Evolutionary conservation across 257 asterid genomes (phyloP), one percentile per base, ranked within the genome.

Genomic region (Agastache rugosa): DNA sequence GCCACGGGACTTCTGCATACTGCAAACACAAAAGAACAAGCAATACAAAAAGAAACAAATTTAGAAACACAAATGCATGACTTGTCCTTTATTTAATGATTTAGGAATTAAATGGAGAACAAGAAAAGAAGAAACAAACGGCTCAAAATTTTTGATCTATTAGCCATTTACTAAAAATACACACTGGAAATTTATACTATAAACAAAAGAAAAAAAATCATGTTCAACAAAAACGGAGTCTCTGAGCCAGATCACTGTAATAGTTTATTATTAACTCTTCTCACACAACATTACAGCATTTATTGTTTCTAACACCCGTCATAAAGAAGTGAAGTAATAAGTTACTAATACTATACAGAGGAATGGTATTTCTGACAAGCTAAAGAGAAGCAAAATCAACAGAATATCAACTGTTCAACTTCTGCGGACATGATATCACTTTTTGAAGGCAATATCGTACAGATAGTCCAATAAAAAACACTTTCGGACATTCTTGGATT

Each of bases 1-100:
- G 98, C 97, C 98, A 93, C 2, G 97, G 97, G 69, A 88, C 91
- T 71, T 88, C 82, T n/a, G 96, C 91, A 44, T 79, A 69, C 97
- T 93, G 89, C 78, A 78, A 69, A 11, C 29, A 31, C 53, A 77
- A 47, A 56, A 29, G 7, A 63, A 19, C 37, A 73, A 69, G 39
- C 42, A 16, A 34, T 42, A 53, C 14, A 68, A 39, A 5, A 10
- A 22, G 17, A 51, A 41, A 47, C 5, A 2, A 29, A 61, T 50
- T 16, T n/a, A 61, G 56, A 62, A 61, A 61, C 67, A 76, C 20
- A 69, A 54, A 34, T 50, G 20, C 50, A 16, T 16, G 27, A n/a
- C 10, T 16, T 25, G 9, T 17, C 6, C 2, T 34, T 37, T 37
- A 34, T 6, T 51, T 39, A 5, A 11, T 7, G 42, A 53, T 53